Evolutionary conservation across 2,329 filamentous ascomycete species (phyloP).

Genomic region (Fusarium tricinctum): DNA sequence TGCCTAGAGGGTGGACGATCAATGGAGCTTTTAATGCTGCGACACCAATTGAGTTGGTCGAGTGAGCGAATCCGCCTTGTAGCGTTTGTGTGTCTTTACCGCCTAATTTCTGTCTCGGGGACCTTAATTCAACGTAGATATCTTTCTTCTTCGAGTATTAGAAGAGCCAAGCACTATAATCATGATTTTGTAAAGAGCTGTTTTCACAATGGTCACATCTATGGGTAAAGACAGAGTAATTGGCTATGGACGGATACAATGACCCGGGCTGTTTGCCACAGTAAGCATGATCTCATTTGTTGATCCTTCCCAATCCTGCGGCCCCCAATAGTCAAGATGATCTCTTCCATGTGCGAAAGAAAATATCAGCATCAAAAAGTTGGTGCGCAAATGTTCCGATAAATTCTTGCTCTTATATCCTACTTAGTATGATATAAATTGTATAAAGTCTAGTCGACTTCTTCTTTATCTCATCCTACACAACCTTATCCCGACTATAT

Average conservation of each 20-base stretch:
- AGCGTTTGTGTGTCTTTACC: too few relatives aligned
- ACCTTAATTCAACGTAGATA: too few relatives aligned
- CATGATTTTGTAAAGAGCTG: background rate
- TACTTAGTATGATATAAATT: too few relatives aligned
- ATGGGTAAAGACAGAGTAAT: background rate
- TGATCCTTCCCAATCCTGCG: too few relatives aligned
- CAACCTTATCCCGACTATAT: too few relatives aligned
- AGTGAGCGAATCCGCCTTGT: background rate
- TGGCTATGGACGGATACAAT: background rate
- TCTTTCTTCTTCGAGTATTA: too few relatives aligned
- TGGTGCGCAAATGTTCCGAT: too few relatives aligned
- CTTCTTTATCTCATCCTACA: too few relatives aligned
- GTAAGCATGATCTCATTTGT: background rate
- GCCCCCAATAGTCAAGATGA: background rate
- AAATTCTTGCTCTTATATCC: too few relatives aligned
- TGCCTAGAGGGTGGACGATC: background rate
- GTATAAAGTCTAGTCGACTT: too few relatives aligned
- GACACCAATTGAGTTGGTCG: background rate
- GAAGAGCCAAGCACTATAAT: too few relatives aligned
- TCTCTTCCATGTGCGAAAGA: background rate
- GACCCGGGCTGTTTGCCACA: background rate
- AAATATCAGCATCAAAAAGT: background rate
- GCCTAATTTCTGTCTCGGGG: too few relatives aligned
- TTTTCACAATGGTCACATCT: background rate
- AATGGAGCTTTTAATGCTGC: background rate